phyloP scores from a whole-genome alignment of 306 rosid species.

The Vachellia collinsii region DNA sequence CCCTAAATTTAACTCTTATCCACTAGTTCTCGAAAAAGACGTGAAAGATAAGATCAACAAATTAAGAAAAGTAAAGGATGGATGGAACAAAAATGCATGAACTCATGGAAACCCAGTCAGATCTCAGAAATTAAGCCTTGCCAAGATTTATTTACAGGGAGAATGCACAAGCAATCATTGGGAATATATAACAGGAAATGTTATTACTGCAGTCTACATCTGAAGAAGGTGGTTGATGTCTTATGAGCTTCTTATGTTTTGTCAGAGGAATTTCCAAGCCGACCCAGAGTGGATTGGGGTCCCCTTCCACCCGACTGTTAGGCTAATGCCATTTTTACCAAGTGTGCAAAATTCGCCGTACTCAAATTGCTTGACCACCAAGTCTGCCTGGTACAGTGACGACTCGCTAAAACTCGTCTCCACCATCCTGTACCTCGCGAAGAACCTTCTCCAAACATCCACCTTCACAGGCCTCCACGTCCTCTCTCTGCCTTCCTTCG shows the following conservation, averaged over 20 bases:
- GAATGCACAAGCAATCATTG: not conserved
- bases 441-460: conserved; percentile 76
- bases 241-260: not conserved
- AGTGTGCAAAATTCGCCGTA: conserved; percentile 44
- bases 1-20: no score
- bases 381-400: conserved; percentile 55
- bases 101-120: not conserved
- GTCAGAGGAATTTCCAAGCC: conserved; percentile 63
- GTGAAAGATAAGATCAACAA: not conserved
- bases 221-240: not conserved
- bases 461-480: conserved; percentile 50
- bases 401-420: conserved; percentile 58
- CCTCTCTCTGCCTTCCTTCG: conserved; percentile 55
- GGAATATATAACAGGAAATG: not conserved
- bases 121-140: not conserved
- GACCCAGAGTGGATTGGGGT: conserved; percentile 64
- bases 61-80: not conserved
- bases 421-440: conserved; percentile 52
- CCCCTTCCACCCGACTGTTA: conserved; percentile 64
- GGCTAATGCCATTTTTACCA: conserved; percentile 45
- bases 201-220: not conserved
- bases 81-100: not conserved
- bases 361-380: conserved; percentile 44
- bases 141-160: not conserved
- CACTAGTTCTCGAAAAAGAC: no score